A percentile compares a stretch with the other conserved stretches of the same genome.
Evolutionary conservation across 192 early-diverging fungal genomes (phyloP).

Genomic region (Phycomyces nitens): DNA sequence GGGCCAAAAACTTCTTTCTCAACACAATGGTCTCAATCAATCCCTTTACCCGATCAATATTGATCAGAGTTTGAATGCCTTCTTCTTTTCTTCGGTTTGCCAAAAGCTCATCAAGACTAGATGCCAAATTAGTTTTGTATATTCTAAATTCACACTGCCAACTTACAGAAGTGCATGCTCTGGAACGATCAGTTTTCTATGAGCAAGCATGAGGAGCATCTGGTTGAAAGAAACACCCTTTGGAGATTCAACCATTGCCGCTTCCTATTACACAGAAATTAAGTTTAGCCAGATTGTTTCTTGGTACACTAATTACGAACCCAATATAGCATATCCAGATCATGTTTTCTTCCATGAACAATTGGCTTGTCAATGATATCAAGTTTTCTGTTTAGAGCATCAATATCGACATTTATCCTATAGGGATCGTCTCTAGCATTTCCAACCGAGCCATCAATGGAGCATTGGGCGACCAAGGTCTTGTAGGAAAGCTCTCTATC

Average conservation of each 20-base stretch:
- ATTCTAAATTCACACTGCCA: background rate
- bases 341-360: conserved; percentile 29
- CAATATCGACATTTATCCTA: conserved; percentile 19
- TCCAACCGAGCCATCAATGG: background rate
- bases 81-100: conserved; percentile 39
- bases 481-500: conserved; percentile 42
- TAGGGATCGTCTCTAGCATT: conserved; percentile 13
- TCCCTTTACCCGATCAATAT: conserved; percentile 33
- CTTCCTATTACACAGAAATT: conserved; percentile 15
- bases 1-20: conserved; percentile 29
- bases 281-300: background rate
- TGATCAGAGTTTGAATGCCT: conserved; percentile 26
- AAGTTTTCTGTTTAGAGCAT: conserved; percentile 22
- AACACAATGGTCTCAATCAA: conserved; percentile 32
- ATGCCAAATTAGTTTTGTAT: background rate
- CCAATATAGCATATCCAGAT: conserved; percentile 37
- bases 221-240: conserved; percentile 43
- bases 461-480: conserved; percentile 35
- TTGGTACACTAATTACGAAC: conserved; percentile 14
- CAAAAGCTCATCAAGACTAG: conserved; percentile 38
- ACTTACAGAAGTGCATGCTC: conserved; percentile 51
- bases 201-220: conserved; percentile 54
- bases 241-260: conserved; percentile 17
- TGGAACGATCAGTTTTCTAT: conserved; percentile 52
- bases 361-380: conserved; percentile 16